Base-by-base conservation (phyloP, 2,329 filamentous ascomycete genomes). In the Ophiocordyceps unilateralis region DNA sequence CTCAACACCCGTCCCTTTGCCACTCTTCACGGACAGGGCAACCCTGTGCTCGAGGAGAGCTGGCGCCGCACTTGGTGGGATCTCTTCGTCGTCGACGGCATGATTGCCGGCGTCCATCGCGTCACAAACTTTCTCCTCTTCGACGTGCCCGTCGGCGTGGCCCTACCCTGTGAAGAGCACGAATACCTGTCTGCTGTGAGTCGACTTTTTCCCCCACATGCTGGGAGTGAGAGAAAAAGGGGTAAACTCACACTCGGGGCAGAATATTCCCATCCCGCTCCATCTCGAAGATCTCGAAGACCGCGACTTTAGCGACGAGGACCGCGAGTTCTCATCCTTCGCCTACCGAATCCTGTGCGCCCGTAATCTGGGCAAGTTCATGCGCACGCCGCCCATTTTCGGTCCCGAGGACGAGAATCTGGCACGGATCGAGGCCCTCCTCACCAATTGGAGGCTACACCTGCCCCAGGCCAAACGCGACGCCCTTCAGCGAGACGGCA, bases 31-130 rank as follows among this genome's bases (percentile, higher is more conserved):
- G 79, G 81, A 15, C 66, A 70, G 23, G 75, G 76, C 5, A 74
- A 81, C 46, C 68, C 75, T 0, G 67, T 86, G 2, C 57, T 88
- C 3, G 83, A 89, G 55, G 88, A 95, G 59, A 84, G 81, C 56
- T 81, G 85, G 74, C 74, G 86, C 17, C 72, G 88, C 45, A 95
- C 87, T 1, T 95, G 87, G 87, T 95, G 88, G 88, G 86, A 77
- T 47, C 56, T 77, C 4, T 89, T 81, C 55, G 72, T 84, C n/a
- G 73, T 85, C 14, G 86, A 93, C 56, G 84, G 81, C 43, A 81
- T 93, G 72, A 72, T 93, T 50, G 83, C 85, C 5, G 84, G 83
- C 4, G 78, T 93, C 50, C 83, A 83, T 50, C 73, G 78, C 12
- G 73, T 76, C 47, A 81, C 81, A 37, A 80, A 75, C 44, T 83